Evolutionary conservation across 495 filamentous ascomycete genomes (phyloP), one percentile per base, ranked within the genome.

Genomic region (Hypoxylon perforatum): DNA sequence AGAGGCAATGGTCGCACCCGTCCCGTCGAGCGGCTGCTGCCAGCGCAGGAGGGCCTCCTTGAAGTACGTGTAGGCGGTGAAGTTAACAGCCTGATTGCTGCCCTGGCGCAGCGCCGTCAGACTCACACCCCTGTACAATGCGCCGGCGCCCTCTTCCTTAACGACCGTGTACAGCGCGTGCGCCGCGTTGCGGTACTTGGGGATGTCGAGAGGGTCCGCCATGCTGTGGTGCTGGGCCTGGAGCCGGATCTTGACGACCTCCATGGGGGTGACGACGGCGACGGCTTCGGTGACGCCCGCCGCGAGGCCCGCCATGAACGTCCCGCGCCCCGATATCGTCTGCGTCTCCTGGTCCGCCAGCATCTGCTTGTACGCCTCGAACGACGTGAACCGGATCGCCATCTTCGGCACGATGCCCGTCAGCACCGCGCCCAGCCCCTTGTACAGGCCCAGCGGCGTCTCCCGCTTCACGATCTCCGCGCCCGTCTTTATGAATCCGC

Each of bases 361-460:
- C 67, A 90, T 52, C 72, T 90, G 86, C 85, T 97, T 99, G 77
- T 97, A 99, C 67, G 86, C 87, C 80, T 98, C 96, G 77, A 97
- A 99, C 62, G 91, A 95, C 28, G 96, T 97, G 81, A 99, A 99
- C 15, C 95, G 92, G 71, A 98, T 98, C 54, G 95, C 96, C 95
- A 99, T 99, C 81, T 99, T 99, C 12, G 95, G 95, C 33, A 99
- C 89, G 78, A 99, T 99, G 60, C 95, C 95, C 17, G 94, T 97
- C 50, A 97, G 77, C 56, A 99, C 95, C 50, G 95, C 95, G 30
- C 95, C 95, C 10, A 99, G 84, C 70, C 95, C 95, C 82, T 98
- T 98, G 84, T 99, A 99, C 53, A 99, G 81, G 55, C 89, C 95
- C 33, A 99, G 75, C 0, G 93, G 91, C 21, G 94, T 97, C 80